phyloP scores from a whole-genome alignment of 2,329 filamentous ascomycete species.

The Furcasterigmium furcatum region DNA sequence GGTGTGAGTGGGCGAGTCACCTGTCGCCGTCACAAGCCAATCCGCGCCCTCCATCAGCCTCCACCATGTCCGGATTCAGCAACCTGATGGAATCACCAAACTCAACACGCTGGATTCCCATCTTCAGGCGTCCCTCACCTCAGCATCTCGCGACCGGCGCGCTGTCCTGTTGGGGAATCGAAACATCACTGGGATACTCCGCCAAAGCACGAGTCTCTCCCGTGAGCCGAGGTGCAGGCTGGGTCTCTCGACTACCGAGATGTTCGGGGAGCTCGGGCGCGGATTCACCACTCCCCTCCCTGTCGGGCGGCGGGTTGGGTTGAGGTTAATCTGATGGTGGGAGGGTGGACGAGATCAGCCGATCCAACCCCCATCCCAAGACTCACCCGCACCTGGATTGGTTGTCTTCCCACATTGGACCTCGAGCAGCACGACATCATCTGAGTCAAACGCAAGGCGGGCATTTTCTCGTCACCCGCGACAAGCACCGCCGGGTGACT shows the following conservation, averaged over 20 bases:
- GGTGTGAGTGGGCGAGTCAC: conserved; percentile 5
- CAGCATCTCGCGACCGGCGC: too few relatives aligned
- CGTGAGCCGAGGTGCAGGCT: too few relatives aligned
- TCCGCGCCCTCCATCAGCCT: neutral
- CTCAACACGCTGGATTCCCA: too few relatives aligned
- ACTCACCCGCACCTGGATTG: too few relatives aligned
- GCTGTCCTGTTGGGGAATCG: too few relatives aligned
- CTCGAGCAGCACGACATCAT: neutral
- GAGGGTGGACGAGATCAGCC: neutral
- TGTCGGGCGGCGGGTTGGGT: too few relatives aligned
- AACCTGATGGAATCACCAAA: conserved; percentile 2
- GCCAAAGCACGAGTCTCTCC: too few relatives aligned
- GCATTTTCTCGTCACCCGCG: neutral
- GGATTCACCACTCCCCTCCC: too few relatives aligned
- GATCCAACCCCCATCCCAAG: neutral
- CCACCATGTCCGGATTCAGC: conserved; percentile 3
- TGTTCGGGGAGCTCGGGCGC: too few relatives aligned
- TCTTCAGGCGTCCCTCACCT: too few relatives aligned
- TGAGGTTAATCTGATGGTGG: neutral
- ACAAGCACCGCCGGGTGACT: neutral
- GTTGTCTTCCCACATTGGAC: neutral
- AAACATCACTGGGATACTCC: too few relatives aligned
- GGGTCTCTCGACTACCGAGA: too few relatives aligned
- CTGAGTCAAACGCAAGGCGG: neutral
- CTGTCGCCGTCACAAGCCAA: neutral